phyloP scores from a whole-genome alignment of 2,329 filamentous ascomycete species.

The Penicillium sp. region DNA sequence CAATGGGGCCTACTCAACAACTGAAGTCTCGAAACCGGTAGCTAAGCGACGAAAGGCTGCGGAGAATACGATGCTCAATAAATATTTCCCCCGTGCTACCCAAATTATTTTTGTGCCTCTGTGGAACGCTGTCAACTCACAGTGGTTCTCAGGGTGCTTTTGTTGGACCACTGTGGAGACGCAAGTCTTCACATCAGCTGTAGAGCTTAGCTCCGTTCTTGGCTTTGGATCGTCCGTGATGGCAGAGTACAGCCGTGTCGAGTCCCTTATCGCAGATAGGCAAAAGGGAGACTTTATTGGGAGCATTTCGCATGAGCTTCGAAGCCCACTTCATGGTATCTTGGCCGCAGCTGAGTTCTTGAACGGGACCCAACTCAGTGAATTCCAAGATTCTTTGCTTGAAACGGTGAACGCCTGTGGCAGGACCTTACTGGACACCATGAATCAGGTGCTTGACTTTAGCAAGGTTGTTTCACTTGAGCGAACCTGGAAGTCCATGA shows the following conservation, averaged over 20 bases:
- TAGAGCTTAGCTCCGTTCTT: conserved; percentile 42
- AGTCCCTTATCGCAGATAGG: conserved; percentile 43
- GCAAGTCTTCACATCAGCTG: conserved; percentile 37
- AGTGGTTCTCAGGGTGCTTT: conserved; percentile 50
- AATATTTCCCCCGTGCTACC: conserved; percentile 49
- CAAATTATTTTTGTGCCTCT: conserved; percentile 54
- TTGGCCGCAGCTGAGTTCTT: conserved; percentile 44
- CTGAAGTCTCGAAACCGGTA: conserved; percentile 21
- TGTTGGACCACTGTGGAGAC: conserved; percentile 44
- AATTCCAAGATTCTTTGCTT: conserved; percentile 42
- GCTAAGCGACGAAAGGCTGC: conserved; percentile 32
- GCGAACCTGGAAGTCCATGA: conserved; percentile 37
- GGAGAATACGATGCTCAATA: conserved; percentile 42
- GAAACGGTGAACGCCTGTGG: conserved; percentile 45
- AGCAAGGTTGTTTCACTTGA: conserved; percentile 53
- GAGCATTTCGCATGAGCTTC: conserved; percentile 46
- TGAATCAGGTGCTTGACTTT: conserved; percentile 50
- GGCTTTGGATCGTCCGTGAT: conserved; percentile 46
- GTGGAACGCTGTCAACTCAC: conserved; percentile 50
- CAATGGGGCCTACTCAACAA: background rate
- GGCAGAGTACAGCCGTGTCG: conserved; percentile 45
- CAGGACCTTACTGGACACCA: conserved; percentile 44
- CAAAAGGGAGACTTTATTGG: conserved; percentile 48
- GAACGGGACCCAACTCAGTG: conserved; percentile 38
- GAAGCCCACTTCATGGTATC: conserved; percentile 46